Base-by-base conservation (phyloP, 73 alveolate genomes). In the Symbiodinium natans region DNA sequence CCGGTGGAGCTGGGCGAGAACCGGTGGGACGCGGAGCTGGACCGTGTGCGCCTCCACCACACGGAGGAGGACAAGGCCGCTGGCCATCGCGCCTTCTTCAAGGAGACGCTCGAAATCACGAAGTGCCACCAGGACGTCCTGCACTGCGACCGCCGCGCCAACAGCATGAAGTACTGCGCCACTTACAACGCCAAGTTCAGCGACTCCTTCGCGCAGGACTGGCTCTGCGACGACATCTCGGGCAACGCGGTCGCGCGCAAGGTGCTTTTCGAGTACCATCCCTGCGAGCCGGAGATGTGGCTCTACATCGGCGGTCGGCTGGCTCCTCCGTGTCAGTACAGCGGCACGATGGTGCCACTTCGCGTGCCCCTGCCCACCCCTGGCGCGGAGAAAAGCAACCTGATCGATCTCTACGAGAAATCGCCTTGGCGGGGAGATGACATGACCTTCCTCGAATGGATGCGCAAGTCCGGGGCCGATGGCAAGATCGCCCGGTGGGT, bases 231-330 rank as follows among this genome's bases (percentile, higher is more conserved):
- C 34, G 86, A 75, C 46, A 33, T 33, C 86, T 75, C 86, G 23
- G 86, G 46, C 46, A n/a, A n/a, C 86, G 31, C 80, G 34, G 80
- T 63, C 31, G 80, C 80, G 9, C 80, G 80, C 38, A 27, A 33
- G 46, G 41, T 38, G 31, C 52, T 75, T n/a, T 75, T 75, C 86
- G 86, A 75, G 46, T 75, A 75, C 43, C 41, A 75, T 27, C 86
- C 86, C 31, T 75, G 86, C 86, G 86, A 75, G 86, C 86, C 86
- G 52, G 86, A 75, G 86, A 75, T 75, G 86, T 75, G 86, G 86
- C 86, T 75, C 52, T 75, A 75, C 46, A 29, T 75, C n/a, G 86
- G 31, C 1, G 86, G 46, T 25, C 29, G n/a, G 19, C 7, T 33
- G n/a, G 41, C 43, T n/a, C 86, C 86, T 23, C 86, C 86, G 7